Evolutionary conservation across 208 protist genomes (phyloP).

Genomic region (Zelonia costaricensis): DNA sequence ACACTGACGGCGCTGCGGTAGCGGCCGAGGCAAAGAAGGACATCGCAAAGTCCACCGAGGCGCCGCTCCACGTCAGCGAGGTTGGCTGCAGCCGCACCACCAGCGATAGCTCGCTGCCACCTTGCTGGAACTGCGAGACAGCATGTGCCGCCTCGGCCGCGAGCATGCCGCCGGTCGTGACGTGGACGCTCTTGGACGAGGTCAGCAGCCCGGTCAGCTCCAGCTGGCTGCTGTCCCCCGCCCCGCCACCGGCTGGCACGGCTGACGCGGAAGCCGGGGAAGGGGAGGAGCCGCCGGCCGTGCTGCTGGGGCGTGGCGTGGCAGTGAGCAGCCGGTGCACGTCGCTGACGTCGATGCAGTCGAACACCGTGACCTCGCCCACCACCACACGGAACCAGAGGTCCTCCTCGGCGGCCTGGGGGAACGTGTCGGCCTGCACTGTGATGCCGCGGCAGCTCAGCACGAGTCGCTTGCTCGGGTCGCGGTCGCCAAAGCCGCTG

Average conservation of each 20-base stretch:
- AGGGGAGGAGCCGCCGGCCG: conserved; percentile 2
- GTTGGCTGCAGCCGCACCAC: conserved; percentile 55
- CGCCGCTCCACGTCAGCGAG: conserved; percentile 45
- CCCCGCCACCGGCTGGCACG: too few relatives aligned
- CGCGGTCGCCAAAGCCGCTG: conserved; percentile 41
- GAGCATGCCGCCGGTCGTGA: background rate
- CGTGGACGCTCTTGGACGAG: conserved; percentile 28
- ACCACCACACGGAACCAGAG: conserved; percentile 47
- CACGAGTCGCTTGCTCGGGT: conserved; percentile 53
- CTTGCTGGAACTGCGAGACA: conserved; percentile 30
- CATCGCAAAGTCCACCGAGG: conserved; percentile 31
- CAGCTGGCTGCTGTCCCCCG: conserved; percentile 7
- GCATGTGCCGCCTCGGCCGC: conserved; percentile 16
- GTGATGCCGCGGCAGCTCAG: conserved; percentile 44
- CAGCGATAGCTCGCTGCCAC: conserved; percentile 28
- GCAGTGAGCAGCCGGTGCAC: conserved; percentile 51
- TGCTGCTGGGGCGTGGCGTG: conserved; percentile 16
- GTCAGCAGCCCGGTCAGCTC: conserved; percentile 33
- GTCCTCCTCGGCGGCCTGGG: conserved; percentile 38
- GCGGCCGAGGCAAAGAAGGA: conserved; percentile 18
- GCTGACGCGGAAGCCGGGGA: conserved; percentile 10
- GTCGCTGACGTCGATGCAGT: conserved; percentile 60
- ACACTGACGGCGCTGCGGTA: background rate
- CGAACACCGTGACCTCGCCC: conserved; percentile 46
- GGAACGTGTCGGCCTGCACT: conserved; percentile 49